phyloP scores from a whole-genome alignment of 306 rosid genomes.

The Alnus glutinosa region DNA sequence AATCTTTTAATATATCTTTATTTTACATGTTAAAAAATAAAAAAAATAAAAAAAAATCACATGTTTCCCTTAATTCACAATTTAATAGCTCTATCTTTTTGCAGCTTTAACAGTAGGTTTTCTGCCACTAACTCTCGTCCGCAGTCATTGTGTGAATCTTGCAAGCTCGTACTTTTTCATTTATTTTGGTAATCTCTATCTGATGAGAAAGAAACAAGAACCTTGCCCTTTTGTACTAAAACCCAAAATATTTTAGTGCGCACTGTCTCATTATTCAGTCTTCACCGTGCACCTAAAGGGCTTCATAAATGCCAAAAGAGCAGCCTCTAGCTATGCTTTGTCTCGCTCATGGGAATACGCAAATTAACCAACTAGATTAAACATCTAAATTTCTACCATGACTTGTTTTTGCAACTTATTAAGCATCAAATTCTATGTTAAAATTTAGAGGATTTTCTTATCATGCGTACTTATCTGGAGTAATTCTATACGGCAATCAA shows the following conservation, averaged over 20 bases:
- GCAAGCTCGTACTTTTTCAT: constrained; percentile 20
- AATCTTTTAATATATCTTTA: background rate
- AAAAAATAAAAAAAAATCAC: background rate
- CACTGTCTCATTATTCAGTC: background rate
- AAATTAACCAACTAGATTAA: background rate
- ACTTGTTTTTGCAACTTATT: background rate
- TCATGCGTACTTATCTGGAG: no score
- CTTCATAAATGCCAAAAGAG: background rate
- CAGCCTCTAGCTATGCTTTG: background rate
- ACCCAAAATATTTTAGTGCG: background rate
- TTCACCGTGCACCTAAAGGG: background rate
- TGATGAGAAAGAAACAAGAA: constrained; percentile 9
- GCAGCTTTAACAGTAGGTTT: constrained; percentile 29
- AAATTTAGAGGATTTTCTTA: no score
- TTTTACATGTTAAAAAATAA: background rate
- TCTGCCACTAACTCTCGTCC: constrained; percentile 23
- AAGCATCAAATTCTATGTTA: background rate
- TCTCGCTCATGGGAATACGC: background rate
- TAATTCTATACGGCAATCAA: no score
- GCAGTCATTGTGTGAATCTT: constrained; percentile 18
- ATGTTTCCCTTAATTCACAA: constrained; percentile 9
- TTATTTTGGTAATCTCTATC: constrained; percentile 16
- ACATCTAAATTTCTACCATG: background rate
- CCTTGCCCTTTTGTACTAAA: constrained; percentile 3
- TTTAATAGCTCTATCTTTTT: constrained; percentile 6